phyloP scores from a whole-genome alignment of 805 yeast genomes.

The Saturnispora saitoi region DNA sequence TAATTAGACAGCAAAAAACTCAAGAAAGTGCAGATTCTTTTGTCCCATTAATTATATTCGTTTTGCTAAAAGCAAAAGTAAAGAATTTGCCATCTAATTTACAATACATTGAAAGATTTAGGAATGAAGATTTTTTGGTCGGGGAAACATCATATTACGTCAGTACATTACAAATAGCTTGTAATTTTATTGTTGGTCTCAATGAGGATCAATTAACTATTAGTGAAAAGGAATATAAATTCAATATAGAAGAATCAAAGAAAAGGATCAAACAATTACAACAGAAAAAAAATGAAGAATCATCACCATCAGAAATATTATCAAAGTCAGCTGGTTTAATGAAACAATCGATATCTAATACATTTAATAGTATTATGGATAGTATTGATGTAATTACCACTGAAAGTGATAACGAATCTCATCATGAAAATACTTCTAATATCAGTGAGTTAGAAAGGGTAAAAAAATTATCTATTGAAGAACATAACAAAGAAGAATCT shows the following conservation, averaged over 20 bases:
- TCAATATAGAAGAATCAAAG: constrained; percentile 37
- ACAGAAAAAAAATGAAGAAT: constrained; percentile 22
- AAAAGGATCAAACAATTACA: constrained; percentile 23
- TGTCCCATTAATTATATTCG: constrained; percentile 78
- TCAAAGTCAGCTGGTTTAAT: constrained; percentile 31
- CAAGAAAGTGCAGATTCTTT: constrained; percentile 86
- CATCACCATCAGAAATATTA: constrained; percentile 29
- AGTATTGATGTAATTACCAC: constrained; percentile 7
- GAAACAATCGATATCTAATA: constrained; percentile 28
- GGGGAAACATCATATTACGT: constrained; percentile 92
- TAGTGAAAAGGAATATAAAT: constrained; percentile 48
- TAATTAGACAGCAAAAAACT: constrained; percentile 50
- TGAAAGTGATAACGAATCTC: constrained; percentile 7
- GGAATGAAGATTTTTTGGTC: constrained; percentile 61
- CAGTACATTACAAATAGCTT: constrained; percentile 85
- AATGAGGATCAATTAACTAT: constrained; percentile 52
- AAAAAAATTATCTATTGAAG: constrained; percentile 26
- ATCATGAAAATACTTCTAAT: constrained; percentile 12
- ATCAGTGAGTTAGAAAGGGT: constrained; percentile 18
- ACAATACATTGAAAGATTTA: constrained; percentile 75
- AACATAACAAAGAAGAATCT: constrained; percentile 25
- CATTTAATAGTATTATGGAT: constrained; percentile 20
- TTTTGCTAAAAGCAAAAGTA: constrained; percentile 63
- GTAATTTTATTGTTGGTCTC: constrained; percentile 64
- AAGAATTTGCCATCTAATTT: constrained; percentile 65